These are phyloP conservation scores for Komagataella pseudopastoris DNA, from an alignment of 805 yeast genomes.

Conservation along the genomic window DNA sequence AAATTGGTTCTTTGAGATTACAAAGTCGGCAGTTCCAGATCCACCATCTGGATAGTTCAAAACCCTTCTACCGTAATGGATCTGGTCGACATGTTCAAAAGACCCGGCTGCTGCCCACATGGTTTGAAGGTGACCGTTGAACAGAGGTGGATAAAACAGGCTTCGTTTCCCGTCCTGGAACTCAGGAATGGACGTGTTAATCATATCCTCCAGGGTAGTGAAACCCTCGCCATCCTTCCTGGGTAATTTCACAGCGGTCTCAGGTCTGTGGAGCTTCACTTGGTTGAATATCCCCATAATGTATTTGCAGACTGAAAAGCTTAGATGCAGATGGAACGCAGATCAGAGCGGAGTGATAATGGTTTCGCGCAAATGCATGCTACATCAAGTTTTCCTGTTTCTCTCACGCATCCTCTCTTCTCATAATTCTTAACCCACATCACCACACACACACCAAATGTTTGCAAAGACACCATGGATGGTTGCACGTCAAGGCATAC, in stretches of 20 bases:
- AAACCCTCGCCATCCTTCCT: slow-evolving; percentile 2
- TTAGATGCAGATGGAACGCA: not conserved
- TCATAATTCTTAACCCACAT: not conserved
- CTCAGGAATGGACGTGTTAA: slow-evolving; percentile 22
- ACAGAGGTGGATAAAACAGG: slow-evolving; percentile 46
- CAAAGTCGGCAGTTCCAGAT: slow-evolving; percentile 64
- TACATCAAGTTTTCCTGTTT: not conserved
- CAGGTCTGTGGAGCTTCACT: slow-evolving; percentile 1
- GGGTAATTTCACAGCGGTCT: slow-evolving; percentile 6
- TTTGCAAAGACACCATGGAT: not conserved
- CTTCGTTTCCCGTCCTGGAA: slow-evolving; percentile 34
- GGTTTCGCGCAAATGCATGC: not conserved
- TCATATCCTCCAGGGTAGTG: slow-evolving; percentile 8
- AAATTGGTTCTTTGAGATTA: slow-evolving; percentile 24
- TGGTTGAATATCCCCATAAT: not conserved
- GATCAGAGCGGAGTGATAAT: not conserved
- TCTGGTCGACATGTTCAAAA: slow-evolving; percentile 33
- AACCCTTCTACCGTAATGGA: slow-evolving; percentile 66
- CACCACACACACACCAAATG: not conserved
- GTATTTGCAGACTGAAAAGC: not conserved
- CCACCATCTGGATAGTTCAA: slow-evolving; percentile 53
- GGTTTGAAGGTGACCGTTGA: slow-evolving; percentile 72
- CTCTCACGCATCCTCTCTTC: not conserved
- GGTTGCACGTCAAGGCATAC: not conserved
- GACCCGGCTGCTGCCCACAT: slow-evolving; percentile 46